Percentiles rank a stretch among this genome's conserved stretches.
Evolutionary conservation across 2,329 filamentous ascomycete species (phyloP).

Genomic region (Hymenoscyphus fraxineus): DNA sequence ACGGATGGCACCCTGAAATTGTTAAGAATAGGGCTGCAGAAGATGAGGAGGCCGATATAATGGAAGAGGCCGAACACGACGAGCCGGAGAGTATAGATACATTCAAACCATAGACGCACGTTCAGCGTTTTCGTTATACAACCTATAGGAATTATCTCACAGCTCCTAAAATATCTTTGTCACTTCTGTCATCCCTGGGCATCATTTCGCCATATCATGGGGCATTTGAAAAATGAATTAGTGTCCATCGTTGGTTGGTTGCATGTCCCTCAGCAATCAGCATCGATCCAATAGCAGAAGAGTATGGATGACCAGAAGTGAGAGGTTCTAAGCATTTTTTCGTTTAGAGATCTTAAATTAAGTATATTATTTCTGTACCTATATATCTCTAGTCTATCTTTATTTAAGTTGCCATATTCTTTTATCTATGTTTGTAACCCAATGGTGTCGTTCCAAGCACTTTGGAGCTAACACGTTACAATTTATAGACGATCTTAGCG

Average conservation of each 20-base stretch:
- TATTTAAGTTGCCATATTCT: too few relatives aligned
- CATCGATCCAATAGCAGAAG: background rate
- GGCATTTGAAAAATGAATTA: background rate
- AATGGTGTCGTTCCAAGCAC: too few relatives aligned
- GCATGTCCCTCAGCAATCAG: background rate
- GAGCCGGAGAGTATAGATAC: background rate
- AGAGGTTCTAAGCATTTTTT: background rate
- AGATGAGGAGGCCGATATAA: background rate
- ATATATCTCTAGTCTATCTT: background rate
- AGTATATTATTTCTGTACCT: background rate
- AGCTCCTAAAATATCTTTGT: background rate
- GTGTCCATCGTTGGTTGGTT: background rate
- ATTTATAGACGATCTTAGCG: background rate
- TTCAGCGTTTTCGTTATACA: background rate
- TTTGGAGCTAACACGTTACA: too few relatives aligned
- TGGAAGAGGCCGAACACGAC: background rate
- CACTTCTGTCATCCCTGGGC: background rate
- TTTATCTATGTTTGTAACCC: too few relatives aligned
- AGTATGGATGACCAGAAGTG: background rate
- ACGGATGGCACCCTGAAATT: slow-evolving; percentile 16
- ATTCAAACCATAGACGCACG: background rate
- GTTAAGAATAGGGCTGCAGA: background rate
- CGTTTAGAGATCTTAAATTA: background rate
- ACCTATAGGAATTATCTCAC: background rate
- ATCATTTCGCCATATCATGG: background rate